Conservation (phyloP, 2,329 filamentous ascomycete species). For the Pseudocercospora musae region DNA sequence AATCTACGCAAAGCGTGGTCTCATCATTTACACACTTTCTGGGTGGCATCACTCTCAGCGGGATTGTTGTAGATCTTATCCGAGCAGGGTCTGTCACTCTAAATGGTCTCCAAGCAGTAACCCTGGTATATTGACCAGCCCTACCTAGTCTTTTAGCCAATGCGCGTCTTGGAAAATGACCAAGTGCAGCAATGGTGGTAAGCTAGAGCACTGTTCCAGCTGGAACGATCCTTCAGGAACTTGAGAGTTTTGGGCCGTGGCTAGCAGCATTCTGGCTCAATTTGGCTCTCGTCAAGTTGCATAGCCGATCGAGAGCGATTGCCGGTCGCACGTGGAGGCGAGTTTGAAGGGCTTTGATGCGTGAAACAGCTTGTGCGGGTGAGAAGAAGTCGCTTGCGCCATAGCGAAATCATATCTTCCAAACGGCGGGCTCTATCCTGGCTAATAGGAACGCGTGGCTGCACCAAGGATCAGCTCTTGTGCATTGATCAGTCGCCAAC, state of each 20-base stretch:
- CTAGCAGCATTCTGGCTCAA: background rate
- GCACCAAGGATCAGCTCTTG: background rate
- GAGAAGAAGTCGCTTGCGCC: background rate
- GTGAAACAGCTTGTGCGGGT: background rate
- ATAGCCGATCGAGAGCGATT: background rate
- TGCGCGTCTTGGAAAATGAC: background rate
- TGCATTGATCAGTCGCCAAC: background rate
- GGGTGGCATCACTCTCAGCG: background rate
- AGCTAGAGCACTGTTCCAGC: background rate
- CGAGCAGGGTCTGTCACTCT: background rate
- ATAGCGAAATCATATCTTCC: background rate
- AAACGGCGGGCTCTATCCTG: background rate
- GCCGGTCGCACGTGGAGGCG: background rate
- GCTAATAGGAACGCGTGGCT: background rate
- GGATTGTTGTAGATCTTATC: background rate
- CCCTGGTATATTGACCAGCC: background rate
- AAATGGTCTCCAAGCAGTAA: background rate
- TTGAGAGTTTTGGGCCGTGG: background rate
- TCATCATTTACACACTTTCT: background rate
- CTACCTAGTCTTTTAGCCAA: background rate
- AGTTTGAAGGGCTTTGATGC: background rate
- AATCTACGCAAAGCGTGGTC: background rate
- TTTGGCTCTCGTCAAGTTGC: background rate
- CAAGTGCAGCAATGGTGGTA: background rate
- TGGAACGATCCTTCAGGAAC: background rate